Evolutionary conservation across 2,329 filamentous ascomycete species (phyloP).

Genomic region (Ilyonectria destructans): DNA sequence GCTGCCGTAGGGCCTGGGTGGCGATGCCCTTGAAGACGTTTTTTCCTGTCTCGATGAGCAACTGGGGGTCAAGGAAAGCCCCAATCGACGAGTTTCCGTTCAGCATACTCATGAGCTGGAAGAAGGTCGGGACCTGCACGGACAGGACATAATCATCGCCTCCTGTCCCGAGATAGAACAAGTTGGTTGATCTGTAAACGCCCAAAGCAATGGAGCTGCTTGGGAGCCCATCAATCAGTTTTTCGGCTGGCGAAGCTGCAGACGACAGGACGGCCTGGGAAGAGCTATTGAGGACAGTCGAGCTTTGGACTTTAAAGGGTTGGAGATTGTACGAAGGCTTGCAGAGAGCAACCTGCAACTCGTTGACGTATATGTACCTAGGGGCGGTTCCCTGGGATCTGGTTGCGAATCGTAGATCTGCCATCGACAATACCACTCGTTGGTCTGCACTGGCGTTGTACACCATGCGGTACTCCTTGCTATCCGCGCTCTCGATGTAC

Average conservation of each 20-base stretch:
- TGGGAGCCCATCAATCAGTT: constrained; percentile 31
- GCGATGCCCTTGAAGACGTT: constrained; percentile 39
- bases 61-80: constrained; percentile 33
- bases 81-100: constrained; percentile 28
- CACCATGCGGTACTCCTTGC: constrained; percentile 28
- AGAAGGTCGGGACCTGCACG: constrained; percentile 44
- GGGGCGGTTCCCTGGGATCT: constrained; percentile 29
- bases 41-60: constrained; percentile 33
- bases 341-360: constrained; percentile 42
- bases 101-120: constrained; percentile 48
- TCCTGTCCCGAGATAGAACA: constrained; percentile 39
- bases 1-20: constrained; percentile 31
- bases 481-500: constrained; percentile 27
- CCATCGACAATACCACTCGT: constrained; percentile 41
- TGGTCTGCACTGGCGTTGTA: constrained; percentile 44
- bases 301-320: constrained; percentile 29
- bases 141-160: constrained; percentile 42
- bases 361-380: constrained; percentile 38
- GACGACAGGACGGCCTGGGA: constrained; percentile 24
- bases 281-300: constrained; percentile 32
- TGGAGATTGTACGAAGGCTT: constrained; percentile 41
- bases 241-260: neutral
- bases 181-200: constrained; percentile 26
- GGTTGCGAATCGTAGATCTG: constrained; percentile 40
- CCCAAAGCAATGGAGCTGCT: constrained; percentile 36